Base-by-base conservation (phyloP, 192 early-diverging fungal genomes). In the Allomyces javanicus region DNA sequence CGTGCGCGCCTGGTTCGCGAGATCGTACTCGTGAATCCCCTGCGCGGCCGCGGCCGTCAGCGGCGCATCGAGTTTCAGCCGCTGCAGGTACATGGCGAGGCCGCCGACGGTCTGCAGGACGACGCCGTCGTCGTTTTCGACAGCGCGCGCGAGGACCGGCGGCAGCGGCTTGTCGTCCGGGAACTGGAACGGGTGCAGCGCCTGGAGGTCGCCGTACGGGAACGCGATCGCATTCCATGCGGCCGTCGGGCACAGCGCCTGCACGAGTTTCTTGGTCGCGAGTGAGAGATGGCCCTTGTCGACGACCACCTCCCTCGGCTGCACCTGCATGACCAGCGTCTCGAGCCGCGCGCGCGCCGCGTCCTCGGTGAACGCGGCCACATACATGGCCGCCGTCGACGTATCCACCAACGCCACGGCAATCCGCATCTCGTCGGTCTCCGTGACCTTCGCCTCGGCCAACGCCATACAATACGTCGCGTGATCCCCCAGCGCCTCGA, bases 391-490 rank as follows among this genome's bases (percentile, higher is more conserved):
- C 12, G 92, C 92, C 0, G 93, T 99, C 0, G 94, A 78, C 0
- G 94, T 94, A 68, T 99, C 96, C 7, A 96, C 96, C 79, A 99
- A 95, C 17, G 82, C 85, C 10, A 99, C 74, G 26, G 90, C 92
- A 75, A 92, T 93, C 14, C 7, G 3, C 33, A 40, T 40, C 33
- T 40, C 33, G 7, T 40, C 33, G 4, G 33, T 40, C 7, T 40
- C 33, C 33, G 7, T 40, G 5, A 40, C 33, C 33, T 40, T 40
- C 33, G 33, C 33, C 33, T 40, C 33, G 5, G 33, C 33, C 33
- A 40, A 40, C 33, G 86, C 76, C 91, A 99, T 89, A 73, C 94
- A 96, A 72, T 92, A 96, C 7, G 94, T 97, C 26, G 85, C 81
- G 83, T 94, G 84, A 62, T 96, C 93, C 61, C 83, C 85, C 0